Evolutionary conservation across 2,329 filamentous ascomycete species (phyloP).

Genomic region (Mycosphaerella sp.): DNA sequence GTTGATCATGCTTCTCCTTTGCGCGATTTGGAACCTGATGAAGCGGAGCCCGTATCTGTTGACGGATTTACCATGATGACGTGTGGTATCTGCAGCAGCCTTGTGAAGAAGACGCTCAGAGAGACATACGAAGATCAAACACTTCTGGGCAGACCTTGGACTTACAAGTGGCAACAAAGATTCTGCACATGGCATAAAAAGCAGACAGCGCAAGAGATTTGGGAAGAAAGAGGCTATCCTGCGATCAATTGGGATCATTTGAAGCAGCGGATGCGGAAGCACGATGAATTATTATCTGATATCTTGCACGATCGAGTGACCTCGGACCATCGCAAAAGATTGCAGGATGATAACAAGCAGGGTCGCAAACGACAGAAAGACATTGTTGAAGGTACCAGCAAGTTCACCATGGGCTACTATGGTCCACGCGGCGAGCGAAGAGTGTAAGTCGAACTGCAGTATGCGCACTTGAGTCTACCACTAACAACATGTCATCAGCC

Average conservation of each 20-base stretch:
- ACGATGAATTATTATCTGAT: slow-evolving; percentile 22
- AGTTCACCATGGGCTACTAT: slow-evolving; percentile 32
- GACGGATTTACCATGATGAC: slow-evolving; percentile 6
- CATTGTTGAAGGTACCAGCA: slow-evolving; percentile 11
- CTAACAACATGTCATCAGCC: slow-evolving; percentile 4
- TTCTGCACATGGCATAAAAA: slow-evolving; percentile 34
- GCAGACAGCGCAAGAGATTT: slow-evolving; percentile 26
- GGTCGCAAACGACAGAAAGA: slow-evolving; percentile 20
- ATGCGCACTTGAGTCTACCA: background rate
- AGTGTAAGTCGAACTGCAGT: slow-evolving; percentile 25
- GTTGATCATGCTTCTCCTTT: slow-evolving; percentile 1
- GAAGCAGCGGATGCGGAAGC: slow-evolving; percentile 24
- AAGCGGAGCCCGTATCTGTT: slow-evolving; percentile 7
- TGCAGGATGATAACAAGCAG: slow-evolving; percentile 24
- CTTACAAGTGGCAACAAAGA: slow-evolving; percentile 29
- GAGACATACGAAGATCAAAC: slow-evolving; percentile 31
- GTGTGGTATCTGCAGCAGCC: slow-evolving; percentile 27
- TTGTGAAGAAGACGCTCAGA: slow-evolving; percentile 19
- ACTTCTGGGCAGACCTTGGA: slow-evolving; percentile 22
- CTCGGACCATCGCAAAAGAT: slow-evolving; percentile 26
- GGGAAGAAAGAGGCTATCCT: slow-evolving; percentile 31
- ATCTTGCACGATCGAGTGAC: slow-evolving; percentile 24
- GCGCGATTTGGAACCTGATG: slow-evolving; percentile 10
- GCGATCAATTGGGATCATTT: slow-evolving; percentile 32
- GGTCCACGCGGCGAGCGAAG: slow-evolving; percentile 33